Evolutionary conservation across 805 yeast species (phyloP).

Genomic region (Candida chauliodis): DNA sequence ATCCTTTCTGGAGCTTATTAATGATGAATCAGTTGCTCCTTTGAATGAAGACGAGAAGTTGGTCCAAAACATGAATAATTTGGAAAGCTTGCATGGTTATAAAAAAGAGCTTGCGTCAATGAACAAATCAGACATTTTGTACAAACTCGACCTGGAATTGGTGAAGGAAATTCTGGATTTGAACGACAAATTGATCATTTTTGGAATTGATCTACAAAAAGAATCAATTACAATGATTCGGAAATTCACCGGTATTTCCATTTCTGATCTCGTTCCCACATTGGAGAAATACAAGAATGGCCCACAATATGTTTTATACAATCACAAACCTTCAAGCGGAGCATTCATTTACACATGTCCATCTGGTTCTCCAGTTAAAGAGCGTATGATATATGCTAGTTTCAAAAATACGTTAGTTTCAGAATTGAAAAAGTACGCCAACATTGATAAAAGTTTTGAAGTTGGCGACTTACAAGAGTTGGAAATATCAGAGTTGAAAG

Average conservation of each 20-base stretch:
- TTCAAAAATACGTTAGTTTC: slow-evolving; percentile 60
- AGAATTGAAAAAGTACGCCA: slow-evolving; percentile 39
- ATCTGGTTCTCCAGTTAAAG: slow-evolving; percentile 81
- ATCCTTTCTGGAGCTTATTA: slow-evolving; percentile 36
- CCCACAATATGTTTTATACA: slow-evolving; percentile 56
- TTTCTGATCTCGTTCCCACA: slow-evolving; percentile 18
- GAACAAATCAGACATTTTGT: slow-evolving; percentile 22
- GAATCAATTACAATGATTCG: slow-evolving; percentile 40
- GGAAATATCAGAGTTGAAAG: slow-evolving; percentile 48
- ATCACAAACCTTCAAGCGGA: slow-evolving; percentile 30
- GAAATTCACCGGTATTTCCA: slow-evolving; percentile 16
- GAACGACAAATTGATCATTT: slow-evolving; percentile 36
- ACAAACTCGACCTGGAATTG: slow-evolving; percentile 23
- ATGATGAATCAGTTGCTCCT: slow-evolving; percentile 26
- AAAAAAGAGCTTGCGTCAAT: slow-evolving; percentile 35
- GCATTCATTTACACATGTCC: slow-evolving; percentile 87
- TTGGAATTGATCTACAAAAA: slow-evolving; percentile 45
- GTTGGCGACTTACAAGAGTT: slow-evolving; percentile 72
- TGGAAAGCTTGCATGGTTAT: slow-evolving; percentile 18
- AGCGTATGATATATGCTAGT: slow-evolving; percentile 90
- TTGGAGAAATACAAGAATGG: slow-evolving; percentile 18
- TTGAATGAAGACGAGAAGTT: slow-evolving; percentile 61
- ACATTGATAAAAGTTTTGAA: slow-evolving; percentile 49
- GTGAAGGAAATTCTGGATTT: slow-evolving; percentile 17
- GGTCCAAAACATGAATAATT: slow-evolving; percentile 22